These are phyloP conservation scores for Neurospora discreta DNA, from an alignment of 495 filamentous ascomycete genomes.

Conservation along the genomic window DNA sequence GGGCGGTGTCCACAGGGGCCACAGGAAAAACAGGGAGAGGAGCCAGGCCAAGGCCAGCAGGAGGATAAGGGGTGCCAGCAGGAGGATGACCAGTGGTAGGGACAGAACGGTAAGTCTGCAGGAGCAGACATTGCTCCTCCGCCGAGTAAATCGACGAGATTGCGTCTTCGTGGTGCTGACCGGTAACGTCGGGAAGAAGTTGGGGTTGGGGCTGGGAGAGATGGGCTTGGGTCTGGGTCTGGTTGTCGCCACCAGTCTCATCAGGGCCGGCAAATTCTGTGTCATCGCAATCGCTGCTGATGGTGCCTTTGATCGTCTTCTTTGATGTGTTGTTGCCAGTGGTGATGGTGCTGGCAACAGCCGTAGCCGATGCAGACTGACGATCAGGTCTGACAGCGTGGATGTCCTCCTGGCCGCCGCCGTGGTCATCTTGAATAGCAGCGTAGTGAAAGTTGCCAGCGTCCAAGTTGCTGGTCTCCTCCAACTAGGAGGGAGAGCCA, in stretches of 20 bases:
- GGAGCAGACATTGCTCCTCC: neutral
- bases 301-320: neutral
- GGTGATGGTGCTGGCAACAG: neutral
- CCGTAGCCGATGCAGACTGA: neutral
- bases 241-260: neutral
- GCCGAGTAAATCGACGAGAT: neutral
- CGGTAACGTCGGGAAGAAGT: neutral
- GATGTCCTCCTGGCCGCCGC: neutral
- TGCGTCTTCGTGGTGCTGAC: neutral
- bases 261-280: neutral
- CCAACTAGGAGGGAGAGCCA: neutral
- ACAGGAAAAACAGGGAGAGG: neutral
- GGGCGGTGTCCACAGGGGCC: neutral
- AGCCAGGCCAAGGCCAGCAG: neutral
- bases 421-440: neutral
- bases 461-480: neutral
- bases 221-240: neutral
- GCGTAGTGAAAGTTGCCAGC: neutral
- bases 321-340: neutral
- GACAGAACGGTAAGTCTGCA: neutral
- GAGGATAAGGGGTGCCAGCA: neutral
- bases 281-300: neutral
- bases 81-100: neutral
- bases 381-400: neutral
- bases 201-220: neutral